Base-by-base conservation (phyloP, 2,329 filamentous ascomycete species). In the Fusarium penzigii region DNA sequence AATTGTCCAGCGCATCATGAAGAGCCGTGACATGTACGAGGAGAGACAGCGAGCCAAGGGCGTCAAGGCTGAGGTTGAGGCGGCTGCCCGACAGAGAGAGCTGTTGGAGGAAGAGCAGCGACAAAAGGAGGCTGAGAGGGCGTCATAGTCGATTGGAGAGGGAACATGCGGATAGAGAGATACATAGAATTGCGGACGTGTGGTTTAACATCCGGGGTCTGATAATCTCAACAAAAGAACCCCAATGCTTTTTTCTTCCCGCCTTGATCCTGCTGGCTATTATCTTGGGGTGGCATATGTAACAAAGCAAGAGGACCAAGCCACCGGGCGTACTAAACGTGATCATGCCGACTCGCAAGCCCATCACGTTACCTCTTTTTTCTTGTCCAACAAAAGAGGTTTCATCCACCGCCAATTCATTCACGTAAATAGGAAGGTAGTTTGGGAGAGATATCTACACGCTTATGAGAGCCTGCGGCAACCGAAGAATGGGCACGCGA, bases 1-100 rank as follows among this genome's bases (percentile, higher is more conserved):
- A 63, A 97, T 99, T 63, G 92, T 99, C 44, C 84, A 88, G 61
- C 80, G 94, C 32, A 99, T 99, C 68, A 79, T 97, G 78, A 89
- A 86, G 71, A 92, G 90, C 65, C 81, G 92, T 34, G 87, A 88
- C 53, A 82, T 90, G 68, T 99, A 97, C 71, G 93, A 97, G 75
- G 94, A 91, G 65, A 80, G 94, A 54, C 94, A 99, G 77, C 81
- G 89, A 47, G 86, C 88, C 62, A 99, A 99, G 77, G 89, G 92
- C 11, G 83, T 91, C 60, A 99, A 99, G 76, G 87, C 87, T 1
- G 80, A 86, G 44, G 82, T 84, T 0, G 94, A 97, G 71, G 84
- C 82, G 34, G 81, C 84, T 12, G 81, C 84, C 40, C 78, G 81
- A 53, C 72, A 81, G 61, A 76, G 84, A 53, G 87, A 91, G 73